Evolutionary conservation across 2,329 filamentous ascomycete species (phyloP).

Genomic region (Talaromyces sp.): DNA sequence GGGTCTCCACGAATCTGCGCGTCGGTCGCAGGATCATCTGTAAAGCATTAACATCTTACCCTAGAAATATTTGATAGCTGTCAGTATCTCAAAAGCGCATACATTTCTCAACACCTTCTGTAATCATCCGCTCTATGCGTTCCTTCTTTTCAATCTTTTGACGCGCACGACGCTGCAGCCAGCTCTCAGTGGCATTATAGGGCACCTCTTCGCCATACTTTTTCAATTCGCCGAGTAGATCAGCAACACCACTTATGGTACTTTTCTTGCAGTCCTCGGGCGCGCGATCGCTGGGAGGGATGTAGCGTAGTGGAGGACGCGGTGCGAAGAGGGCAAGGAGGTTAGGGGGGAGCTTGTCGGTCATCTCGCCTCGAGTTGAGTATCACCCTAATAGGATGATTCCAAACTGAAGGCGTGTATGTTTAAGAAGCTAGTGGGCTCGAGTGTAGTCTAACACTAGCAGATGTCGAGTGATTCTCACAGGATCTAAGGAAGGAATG

Average conservation of each 20-base stretch:
- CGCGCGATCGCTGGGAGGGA: slow-evolving; percentile 77
- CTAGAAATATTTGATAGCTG: not conserved
- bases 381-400: not conserved
- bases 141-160: slow-evolving; percentile 77
- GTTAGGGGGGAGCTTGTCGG: slow-evolving; percentile 91
- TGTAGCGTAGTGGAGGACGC: slow-evolving; percentile 85
- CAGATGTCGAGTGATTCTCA: not conserved
- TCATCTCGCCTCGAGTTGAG: slow-evolving; percentile 60
- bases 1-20: slow-evolving; percentile 88
- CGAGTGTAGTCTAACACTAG: not conserved
- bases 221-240: slow-evolving; percentile 70
- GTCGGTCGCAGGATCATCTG: slow-evolving; percentile 80
- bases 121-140: slow-evolving; percentile 61
- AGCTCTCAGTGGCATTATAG: slow-evolving; percentile 84
- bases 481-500: not conserved
- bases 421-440: not conserved
- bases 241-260: slow-evolving; percentile 69
- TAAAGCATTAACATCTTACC: slow-evolving; percentile 2
- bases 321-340: slow-evolving; percentile 92
- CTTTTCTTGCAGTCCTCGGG: slow-evolving; percentile 78
- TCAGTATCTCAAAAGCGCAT: slow-evolving; percentile 28
- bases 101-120: slow-evolving; percentile 67
- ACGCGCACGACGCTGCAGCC: slow-evolving; percentile 83
- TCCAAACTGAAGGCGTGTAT: not conserved
- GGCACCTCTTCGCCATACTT: slow-evolving; percentile 75